Evolutionary conservation across 345 rosid genomes (phyloP).

Genomic region (Noccaea caerulescens): DNA sequence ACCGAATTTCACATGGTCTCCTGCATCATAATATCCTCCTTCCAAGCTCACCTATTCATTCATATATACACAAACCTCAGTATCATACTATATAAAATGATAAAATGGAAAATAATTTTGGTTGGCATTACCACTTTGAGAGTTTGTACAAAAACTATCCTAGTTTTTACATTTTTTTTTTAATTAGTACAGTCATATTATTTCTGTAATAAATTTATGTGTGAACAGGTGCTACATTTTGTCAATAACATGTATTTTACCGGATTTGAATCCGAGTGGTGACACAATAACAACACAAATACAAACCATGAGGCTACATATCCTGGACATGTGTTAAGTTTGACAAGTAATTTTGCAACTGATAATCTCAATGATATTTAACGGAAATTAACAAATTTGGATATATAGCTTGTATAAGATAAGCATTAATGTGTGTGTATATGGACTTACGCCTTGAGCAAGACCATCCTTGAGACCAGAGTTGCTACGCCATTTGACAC

Average conservation of each 20-base stretch:
- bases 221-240: not conserved
- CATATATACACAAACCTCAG: slow-evolving; percentile 14
- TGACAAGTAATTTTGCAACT: not conserved
- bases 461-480: slow-evolving; percentile 68
- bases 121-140: too few relatives aligned
- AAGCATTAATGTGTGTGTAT: slow-evolving; percentile 1
- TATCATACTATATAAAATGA: not conserved
- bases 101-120: too few relatives aligned
- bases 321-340: not conserved
- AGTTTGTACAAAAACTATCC: not conserved
- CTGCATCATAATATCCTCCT: slow-evolving; percentile 94
- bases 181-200: not conserved
- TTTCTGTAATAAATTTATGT: not conserved
- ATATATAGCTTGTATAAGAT: not conserved
- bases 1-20: slow-evolving; percentile 92
- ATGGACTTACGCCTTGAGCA: slow-evolving; percentile 55
- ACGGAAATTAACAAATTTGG: not conserved
- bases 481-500: slow-evolving; percentile 67
- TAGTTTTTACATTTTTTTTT: not conserved
- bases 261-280: not conserved
- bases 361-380: not conserved
- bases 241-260: not conserved
- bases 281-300: not conserved
- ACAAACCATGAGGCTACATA: not conserved
- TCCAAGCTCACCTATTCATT: slow-evolving; percentile 66